These are phyloP conservation scores for Coelastrella sp. DNA, from an alignment of 139 green algal genomes.

Conservation along the genomic window DNA sequence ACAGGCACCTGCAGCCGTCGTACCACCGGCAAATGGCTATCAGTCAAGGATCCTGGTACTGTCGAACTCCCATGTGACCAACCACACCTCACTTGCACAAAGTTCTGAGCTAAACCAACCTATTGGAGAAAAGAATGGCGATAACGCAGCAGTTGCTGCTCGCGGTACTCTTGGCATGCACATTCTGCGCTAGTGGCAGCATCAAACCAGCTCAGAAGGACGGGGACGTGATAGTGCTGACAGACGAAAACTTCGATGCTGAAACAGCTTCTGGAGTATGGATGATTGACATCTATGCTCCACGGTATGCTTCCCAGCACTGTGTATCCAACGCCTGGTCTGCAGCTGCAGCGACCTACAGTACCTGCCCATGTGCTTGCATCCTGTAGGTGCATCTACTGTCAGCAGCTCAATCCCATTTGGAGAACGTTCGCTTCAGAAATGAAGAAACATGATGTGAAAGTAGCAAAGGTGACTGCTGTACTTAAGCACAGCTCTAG, in stretches of 20 bases:
- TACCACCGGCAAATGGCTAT: too few species aligned
- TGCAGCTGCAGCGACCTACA: not conserved
- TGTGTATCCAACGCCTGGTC: not conserved
- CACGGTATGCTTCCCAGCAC: slow-evolving; percentile 20
- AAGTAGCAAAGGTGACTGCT: slow-evolving; percentile 55
- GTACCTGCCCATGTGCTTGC: not conserved
- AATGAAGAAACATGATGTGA: slow-evolving; percentile 35
- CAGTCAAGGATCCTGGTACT: not conserved
- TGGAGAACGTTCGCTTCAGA: slow-evolving; percentile 52
- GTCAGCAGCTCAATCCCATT: slow-evolving; percentile 57
- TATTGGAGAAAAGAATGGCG: not conserved
- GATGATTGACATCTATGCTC: slow-evolving; percentile 58
- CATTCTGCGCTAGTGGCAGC: not conserved
- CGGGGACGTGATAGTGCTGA: slow-evolving; percentile 46
- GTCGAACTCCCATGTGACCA: not conserved
- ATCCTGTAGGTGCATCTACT: slow-evolving; percentile 56
- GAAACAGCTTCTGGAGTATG: slow-evolving; percentile 47
- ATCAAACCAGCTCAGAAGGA: slow-evolving; percentile 1
- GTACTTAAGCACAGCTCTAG: too few species aligned
- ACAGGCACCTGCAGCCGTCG: too few species aligned
- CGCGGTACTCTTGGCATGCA: not conserved
- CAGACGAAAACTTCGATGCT: slow-evolving; percentile 61
- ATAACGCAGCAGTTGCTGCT: not conserved
- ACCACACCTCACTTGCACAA: not conserved
- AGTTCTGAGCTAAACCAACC: not conserved